Evolutionary conservation across 257 asterid species (phyloP), one percentile per base, ranked within the genome.

Genomic region (Nicotiana benthamiana): DNA sequence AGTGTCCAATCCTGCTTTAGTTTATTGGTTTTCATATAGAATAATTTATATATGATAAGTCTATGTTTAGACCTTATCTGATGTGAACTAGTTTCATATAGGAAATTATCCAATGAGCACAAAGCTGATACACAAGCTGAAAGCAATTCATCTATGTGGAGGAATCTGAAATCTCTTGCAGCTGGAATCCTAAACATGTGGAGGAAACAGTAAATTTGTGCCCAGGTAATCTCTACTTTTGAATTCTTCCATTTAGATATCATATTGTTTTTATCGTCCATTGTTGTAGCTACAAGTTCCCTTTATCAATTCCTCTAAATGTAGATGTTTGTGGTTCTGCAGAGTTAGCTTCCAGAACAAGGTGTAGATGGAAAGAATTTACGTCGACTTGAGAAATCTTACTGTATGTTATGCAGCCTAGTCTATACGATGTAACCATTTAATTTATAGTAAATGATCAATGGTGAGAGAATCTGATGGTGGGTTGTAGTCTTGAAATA

Each of bases 131-230:
- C 75, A 51, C 89, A 85, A 72, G 70, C 88, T 54, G 86, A 83
- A 79, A 82, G 60, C 81, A 84, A 82, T 52, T 67, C 93, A 16
- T 89, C 94, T 10, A n/a, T 86, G 66, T 93, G 98, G 98, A 85
- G 87, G 40, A 88, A 85, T 80, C 86, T 94, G 82, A 93, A 89
- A 84, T 91, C 98, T 78, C 86, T 92, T 75, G 97, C 97, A 46
- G 90, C 85, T 86, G 97, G 91, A 74, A 84, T 94, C 64, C 75
- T 91, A 56, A 86, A 79, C 83, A 77, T 80, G 26, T 94, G 97
- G 98, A 85, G 85, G 83, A 84, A 86, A 82, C 85, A 82, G 72
- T 92, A 83, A 83, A 78, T 28, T 79, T 24, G 75, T 27, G 51
- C 43, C 18, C 51, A 79, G 75, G 75, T 79, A 28, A 11, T 74